Base-by-base conservation (phyloP, 176 grass and related monocot species). In the Aegilops longissima region DNA sequence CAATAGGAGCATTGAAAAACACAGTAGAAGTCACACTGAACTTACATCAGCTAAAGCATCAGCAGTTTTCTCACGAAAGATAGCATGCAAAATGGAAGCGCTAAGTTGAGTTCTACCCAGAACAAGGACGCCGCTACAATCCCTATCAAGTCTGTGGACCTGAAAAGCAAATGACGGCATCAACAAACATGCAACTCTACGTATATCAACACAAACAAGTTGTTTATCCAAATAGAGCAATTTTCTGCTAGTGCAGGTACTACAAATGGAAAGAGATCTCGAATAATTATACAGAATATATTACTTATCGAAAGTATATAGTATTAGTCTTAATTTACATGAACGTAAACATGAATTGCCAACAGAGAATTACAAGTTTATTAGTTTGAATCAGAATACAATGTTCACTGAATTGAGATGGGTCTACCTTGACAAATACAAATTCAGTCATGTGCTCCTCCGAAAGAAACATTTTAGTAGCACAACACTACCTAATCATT, bases 111-210 rank as follows among this genome's bases (percentile, higher is more conserved):
- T 93, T 88, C 96, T 95, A 72, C 86, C 93, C 33, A 98, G 66
- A 82, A 98, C 90, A 82, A 98, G 96, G 79, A 98, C 86, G 0
- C 96, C 93, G 35, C 96, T 95, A 88, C 96, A 95, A 92, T 98
- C 93, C 88, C 90, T 95, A 81, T 98, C 96, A 82, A 98, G 93
- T 79, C 96, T 94, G 75, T 98, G 96, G 61, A 98, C 96, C 96
- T 98, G 51, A 75, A 39, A 79, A 65, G 81, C 30, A 86, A 45
- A 77, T 64, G 63, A 61, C 65, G 86, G 75, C 45, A 75, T 90
- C 70, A 88, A 80, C 30, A 12, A 45, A 45, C 42, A 45, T 45
- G 42, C 42, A 45, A 45, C 10, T 45, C 42, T 45, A 45, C 42
- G 42, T 45, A 45, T 45, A 45, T 45, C 44, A 47, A 47, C 44